These are phyloP conservation scores for Ambrosia trifida DNA, from an alignment of 129 eudicot genomes.

Conservation along the genomic window DNA sequence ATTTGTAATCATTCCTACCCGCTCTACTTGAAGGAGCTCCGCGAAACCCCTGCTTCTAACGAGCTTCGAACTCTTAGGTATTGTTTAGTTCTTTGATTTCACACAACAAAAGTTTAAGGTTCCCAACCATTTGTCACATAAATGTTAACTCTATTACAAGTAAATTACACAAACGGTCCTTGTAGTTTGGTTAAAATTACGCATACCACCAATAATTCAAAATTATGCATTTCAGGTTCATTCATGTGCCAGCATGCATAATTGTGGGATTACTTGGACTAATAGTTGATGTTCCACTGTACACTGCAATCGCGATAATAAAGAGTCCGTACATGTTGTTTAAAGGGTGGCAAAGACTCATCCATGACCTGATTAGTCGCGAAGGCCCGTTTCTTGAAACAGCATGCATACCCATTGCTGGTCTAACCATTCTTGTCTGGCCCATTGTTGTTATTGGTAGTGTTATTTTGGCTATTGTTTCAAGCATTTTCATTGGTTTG, in stretches of 20 bases:
- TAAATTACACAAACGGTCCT: neutral
- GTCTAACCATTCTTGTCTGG: constrained; percentile 90
- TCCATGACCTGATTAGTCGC: constrained; percentile 81
- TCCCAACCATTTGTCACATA: neutral
- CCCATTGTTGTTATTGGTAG: constrained; percentile 88
- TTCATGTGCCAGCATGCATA: constrained; percentile 93
- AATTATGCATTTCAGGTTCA: constrained; percentile 53
- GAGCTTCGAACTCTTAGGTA: constrained; percentile 76
- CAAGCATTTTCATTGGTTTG: constrained; percentile 81
- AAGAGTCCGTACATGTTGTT: constrained; percentile 88
- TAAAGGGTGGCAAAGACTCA: constrained; percentile 91
- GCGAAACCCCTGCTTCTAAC: constrained; percentile 57
- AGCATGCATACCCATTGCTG: constrained; percentile 98
- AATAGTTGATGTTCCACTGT: constrained; percentile 82
- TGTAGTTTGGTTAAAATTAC: too few relatives aligned
- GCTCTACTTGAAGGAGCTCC: constrained; percentile 70
- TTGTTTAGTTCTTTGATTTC: neutral
- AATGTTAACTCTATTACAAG: neutral
- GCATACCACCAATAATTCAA: neutral
- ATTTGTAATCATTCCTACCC: constrained; percentile 84
- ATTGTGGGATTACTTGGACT: constrained; percentile 77
- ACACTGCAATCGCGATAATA: constrained; percentile 73
- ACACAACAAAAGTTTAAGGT: neutral
- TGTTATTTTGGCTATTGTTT: constrained; percentile 70
- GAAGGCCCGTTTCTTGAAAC: constrained; percentile 98